Evolutionary conservation across 306 rosid genomes (phyloP), one percentile per base, ranked within the genome.

Genomic region (Biancaea sappan): DNA sequence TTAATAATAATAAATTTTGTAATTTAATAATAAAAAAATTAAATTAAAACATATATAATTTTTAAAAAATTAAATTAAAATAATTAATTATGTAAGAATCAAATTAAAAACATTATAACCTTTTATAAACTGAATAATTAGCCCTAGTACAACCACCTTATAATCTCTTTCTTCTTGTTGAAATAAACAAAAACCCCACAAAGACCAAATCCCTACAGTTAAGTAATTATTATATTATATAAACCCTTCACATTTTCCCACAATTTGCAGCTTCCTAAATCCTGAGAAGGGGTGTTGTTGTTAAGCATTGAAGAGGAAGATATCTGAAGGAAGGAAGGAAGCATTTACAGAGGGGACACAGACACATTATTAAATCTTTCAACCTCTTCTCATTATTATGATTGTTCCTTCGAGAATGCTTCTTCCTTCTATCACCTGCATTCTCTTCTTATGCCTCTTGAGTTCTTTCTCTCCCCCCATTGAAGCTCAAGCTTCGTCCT

Each of bases 391-490:
- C 66, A 47, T 57, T 72, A 76, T 84, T 83, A 44, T n/a, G n/a
- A n/a, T 57, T 65, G 72, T 58, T 72, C 73, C 3, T 77, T 61
- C 77, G 76, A 88, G 69, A 57, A 92, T 92, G 96, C 72, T 83
- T 74, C 83, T 79, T 35, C 65, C 82, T 74, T 76, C 80, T 35
- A 61, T 84, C 34, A 75, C 66, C 85, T 85, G 84, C 86, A 87
- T 95, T 95, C 89, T 92, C 80, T 82, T 95, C 64, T 69, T 81
- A 24, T 92, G 89, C 62, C 74, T 91, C 71, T 62, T 84, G 3
- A 81, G 73, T 70, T 86, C 75, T 26, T 75, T 84, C 66, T 69
- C 80, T 18, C n/a, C 80, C n/a, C 80, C 64, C 74, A 68, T 81
- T 63, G 57, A 67, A 59, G 97, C 97, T 25, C n/a, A n/a, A n/a